phyloP scores from a whole-genome alignment of 2,329 filamentous ascomycete genomes.

The Diaporthe eres region DNA sequence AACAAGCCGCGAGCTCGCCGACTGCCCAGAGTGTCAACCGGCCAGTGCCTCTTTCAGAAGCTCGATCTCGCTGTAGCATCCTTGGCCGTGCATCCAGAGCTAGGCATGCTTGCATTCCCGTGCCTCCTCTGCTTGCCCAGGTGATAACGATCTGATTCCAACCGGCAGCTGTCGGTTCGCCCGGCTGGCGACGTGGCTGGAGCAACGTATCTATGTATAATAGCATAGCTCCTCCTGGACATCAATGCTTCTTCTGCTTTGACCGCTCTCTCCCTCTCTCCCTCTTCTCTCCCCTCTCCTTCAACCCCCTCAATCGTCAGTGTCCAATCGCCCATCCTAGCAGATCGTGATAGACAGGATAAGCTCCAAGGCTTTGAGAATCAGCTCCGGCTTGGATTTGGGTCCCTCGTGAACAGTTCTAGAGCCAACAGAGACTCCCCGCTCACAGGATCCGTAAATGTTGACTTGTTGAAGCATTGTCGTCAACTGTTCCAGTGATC shows the following conservation, averaged over 20 bases:
- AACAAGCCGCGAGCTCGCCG: neutral
- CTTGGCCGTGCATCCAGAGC: constrained; percentile 25
- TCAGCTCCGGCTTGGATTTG: constrained; percentile 15
- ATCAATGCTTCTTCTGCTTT: neutral
- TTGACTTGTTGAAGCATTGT: constrained; percentile 13
- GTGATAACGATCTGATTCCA: constrained; percentile 38
- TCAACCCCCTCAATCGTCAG: neutral
- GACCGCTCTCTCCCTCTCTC: neutral
- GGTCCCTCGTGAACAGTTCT: constrained; percentile 19
- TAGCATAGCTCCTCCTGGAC: constrained; percentile 24
- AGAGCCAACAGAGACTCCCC: constrained; percentile 17
- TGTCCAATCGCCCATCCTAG: neutral
- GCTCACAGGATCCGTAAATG: constrained; percentile 9
- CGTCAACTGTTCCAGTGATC: constrained; percentile 26
- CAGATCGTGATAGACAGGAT: constrained; percentile 19
- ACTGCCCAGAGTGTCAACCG: constrained; percentile 16
- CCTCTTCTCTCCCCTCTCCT: neutral
- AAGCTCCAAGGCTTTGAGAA: constrained; percentile 4
- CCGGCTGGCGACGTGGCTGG: constrained; percentile 37
- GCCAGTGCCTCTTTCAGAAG: constrained; percentile 26
- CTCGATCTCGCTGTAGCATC: constrained; percentile 31
- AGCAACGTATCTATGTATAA: constrained; percentile 29
- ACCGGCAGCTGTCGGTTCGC: constrained; percentile 37
- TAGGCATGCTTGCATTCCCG: constrained; percentile 33
- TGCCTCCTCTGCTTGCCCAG: constrained; percentile 29